Base-by-base conservation (phyloP, 2,329 filamentous ascomycete genomes). In the Dendryphion nanum region DNA sequence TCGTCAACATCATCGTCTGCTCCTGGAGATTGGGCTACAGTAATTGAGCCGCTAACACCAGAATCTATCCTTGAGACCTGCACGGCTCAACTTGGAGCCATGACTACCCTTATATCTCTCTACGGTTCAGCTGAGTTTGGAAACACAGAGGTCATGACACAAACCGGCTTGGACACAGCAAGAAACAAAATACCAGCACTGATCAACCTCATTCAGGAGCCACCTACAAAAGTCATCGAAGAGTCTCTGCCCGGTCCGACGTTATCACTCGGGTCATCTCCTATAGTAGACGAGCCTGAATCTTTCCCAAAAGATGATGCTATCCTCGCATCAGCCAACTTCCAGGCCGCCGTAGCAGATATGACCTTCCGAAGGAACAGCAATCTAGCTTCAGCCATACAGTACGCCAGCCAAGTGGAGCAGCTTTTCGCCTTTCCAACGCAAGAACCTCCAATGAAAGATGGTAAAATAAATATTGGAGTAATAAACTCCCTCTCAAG, bases 51-150 rank as follows among this genome's bases (percentile, higher is more conserved):
- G 0, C 69, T 86, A 18, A 84, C 82, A 2, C 75, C 78, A 18
- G 72, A 75, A 33, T 79, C 80, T 1, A 73, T 89, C 5, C 68
- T 87, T 2, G 85, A 89, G 44, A 87, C 83, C 0, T 73, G 81
- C 12, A 70, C 85, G 20, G 81, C 83, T 4, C 79, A 83, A 45
- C 61, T 87, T 0, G 61, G 56, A 4, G 64, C 69, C 12, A 47
- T 74, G n/a, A 68, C 67, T 0, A 66, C 64, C 0, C 58, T 74
- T 2, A 35, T 79, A 68, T 49, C 76, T 66, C 33, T 73, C 72
- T 56, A 78, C 67, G 41, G 75, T 64, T 28, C 68, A 75, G 37
- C 60, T 70, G 50, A 73, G 48, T 40, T 74, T 52, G 35, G 69
- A 59, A 53, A 64, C 53, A 66, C 84, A 13, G 71, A 75, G n/a